These are phyloP conservation scores for Boletus chippewaensis DNA, from an alignment of 1,284 basidiomycete genomes.

Conservation along the genomic window DNA sequence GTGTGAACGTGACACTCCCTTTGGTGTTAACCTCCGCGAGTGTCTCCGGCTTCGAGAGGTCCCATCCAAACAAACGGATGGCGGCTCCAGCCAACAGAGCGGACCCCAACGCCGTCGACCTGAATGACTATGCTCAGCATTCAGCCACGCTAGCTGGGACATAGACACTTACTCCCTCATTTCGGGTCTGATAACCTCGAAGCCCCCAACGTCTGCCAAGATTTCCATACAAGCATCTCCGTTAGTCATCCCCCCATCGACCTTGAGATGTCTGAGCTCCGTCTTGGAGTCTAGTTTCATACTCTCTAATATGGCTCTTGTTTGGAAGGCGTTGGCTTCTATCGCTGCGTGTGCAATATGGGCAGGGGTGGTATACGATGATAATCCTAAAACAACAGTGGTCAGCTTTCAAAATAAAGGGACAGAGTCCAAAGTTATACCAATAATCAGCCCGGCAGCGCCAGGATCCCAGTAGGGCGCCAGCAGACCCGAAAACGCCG, in stretches of 20 bases:
- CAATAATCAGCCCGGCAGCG: constrained; percentile 79
- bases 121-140: constrained; percentile 28
- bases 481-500: constrained; percentile 88
- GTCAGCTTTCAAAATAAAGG: not conserved
- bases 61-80: constrained; percentile 90
- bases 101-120: constrained; percentile 93
- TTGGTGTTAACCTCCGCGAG: constrained; percentile 86
- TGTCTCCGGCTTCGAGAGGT: constrained; percentile 79
- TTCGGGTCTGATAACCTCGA: constrained; percentile 85
- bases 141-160: not conserved
- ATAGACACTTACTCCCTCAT: constrained; percentile 83
- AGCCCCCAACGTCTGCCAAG: constrained; percentile 89
- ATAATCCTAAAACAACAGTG: constrained; percentile 49
- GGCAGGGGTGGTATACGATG: constrained; percentile 87
- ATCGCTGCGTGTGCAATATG: constrained; percentile 93
- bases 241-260: constrained; percentile 94
- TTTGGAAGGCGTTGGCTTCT: constrained; percentile 88
- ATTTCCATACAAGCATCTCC: constrained; percentile 87
- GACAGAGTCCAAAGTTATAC: constrained; percentile 32
- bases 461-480: constrained; percentile 91
- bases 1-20: constrained; percentile 69
- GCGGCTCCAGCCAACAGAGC: constrained; percentile 93
- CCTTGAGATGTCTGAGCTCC: constrained; percentile 78
- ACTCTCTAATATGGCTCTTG: constrained; percentile 89
- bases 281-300: constrained; percentile 81